phyloP scores from a whole-genome alignment of 2,329 filamentous ascomycete species.

The Plenodomus biglobosus region DNA sequence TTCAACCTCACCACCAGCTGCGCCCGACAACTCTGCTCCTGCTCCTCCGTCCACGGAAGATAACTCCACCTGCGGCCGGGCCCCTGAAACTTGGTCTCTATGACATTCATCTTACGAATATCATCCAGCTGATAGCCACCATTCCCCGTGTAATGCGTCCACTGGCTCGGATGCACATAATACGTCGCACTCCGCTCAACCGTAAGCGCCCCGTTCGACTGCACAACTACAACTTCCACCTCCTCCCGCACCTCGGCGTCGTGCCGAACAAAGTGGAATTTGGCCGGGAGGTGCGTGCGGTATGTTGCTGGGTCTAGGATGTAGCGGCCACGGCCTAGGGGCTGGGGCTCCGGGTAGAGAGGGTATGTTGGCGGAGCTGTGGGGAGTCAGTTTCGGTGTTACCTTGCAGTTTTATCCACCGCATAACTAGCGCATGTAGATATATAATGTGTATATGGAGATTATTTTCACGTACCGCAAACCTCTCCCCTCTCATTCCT shows the following conservation, averaged over 20 bases:
- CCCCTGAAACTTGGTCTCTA: conserved; percentile 8
- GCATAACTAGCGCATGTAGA: too few relatives aligned
- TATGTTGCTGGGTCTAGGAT: conserved; percentile 15
- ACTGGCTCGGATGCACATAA: conserved; percentile 6
- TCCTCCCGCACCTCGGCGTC: background rate
- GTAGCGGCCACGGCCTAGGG: conserved; percentile 11
- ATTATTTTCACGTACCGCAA: conserved; percentile 7
- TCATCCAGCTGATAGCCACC: conserved; percentile 8
- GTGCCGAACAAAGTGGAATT: conserved; percentile 14
- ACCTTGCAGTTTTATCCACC: too few relatives aligned
- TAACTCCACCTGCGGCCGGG: conserved; percentile 26
- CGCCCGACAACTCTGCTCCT: conserved; percentile 23
- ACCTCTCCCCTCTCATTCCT: conserved; percentile 5
- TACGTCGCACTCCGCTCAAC: conserved; percentile 10
- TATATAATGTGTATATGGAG: conserved; percentile 3
- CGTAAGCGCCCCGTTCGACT: conserved; percentile 16
- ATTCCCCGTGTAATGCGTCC: conserved; percentile 9
- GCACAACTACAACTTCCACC: conserved; percentile 20
- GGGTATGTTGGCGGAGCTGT: conserved; percentile 21
- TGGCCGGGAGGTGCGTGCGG: conserved; percentile 18
- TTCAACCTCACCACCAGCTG: conserved; percentile 15
- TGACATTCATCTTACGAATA: background rate
- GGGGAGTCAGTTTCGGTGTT: too few relatives aligned
- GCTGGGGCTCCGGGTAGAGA: conserved; percentile 31
- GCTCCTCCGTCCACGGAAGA: conserved; percentile 34